phyloP scores from a whole-genome alignment of 169 alveolate genomes.

The Eimeria brunetti region DNA sequence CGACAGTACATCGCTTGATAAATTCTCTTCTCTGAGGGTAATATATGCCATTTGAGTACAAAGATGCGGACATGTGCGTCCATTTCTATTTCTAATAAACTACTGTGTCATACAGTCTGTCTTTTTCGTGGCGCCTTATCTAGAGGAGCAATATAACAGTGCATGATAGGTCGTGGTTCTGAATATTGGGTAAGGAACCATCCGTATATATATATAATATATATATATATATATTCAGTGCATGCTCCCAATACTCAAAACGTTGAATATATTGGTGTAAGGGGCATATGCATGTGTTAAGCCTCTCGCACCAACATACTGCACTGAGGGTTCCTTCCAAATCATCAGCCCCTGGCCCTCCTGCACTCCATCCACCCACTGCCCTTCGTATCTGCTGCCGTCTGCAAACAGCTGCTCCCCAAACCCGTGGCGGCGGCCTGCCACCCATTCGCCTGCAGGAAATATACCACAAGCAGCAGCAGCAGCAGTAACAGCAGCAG shows the following conservation, averaged over 20 bases:
- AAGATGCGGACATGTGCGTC: neutral
- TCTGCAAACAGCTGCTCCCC: conserved; percentile 58
- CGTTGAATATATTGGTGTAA: neutral
- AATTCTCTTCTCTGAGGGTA: neutral
- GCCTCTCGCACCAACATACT: conserved; percentile 46
- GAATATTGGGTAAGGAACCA: no score
- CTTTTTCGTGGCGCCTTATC: neutral
- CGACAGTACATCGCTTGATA: no score
- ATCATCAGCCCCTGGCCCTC: conserved; percentile 63
- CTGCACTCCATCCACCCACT: conserved; percentile 66
- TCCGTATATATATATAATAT: no score
- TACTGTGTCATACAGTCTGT: neutral
- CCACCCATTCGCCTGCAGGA: conserved; percentile 44
- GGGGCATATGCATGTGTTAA: neutral
- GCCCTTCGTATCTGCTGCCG: conserved; percentile 65
- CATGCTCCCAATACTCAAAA: neutral
- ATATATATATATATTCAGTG: no score
- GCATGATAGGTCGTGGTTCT: neutral
- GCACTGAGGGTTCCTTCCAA: conserved; percentile 62
- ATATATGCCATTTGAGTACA: neutral
- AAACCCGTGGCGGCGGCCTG: conserved; percentile 43
- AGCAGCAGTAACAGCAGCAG: no score
- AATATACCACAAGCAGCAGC: neutral
- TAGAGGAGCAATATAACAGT: neutral
- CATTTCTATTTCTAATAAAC: neutral